Base-by-base conservation (phyloP, 1,284 basidiomycete genomes). In the Tilletia horrida region DNA sequence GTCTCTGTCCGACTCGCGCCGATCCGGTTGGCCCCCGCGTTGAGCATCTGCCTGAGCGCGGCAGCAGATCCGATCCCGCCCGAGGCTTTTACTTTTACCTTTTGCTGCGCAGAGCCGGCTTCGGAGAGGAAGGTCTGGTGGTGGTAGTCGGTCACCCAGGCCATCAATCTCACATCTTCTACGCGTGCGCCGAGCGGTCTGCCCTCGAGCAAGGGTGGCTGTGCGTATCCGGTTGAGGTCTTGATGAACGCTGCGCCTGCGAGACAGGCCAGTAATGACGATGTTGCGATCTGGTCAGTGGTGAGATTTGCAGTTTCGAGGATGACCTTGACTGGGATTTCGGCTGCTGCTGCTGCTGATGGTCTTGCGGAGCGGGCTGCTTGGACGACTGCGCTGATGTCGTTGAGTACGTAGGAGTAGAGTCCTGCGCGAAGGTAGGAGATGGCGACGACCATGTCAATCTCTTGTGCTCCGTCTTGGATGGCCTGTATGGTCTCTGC, bases 221-320 rank as follows among this genome's bases (percentile, higher is more conserved):
- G 35, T 18, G 72, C 77, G 65, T 76, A 79, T 2, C 77, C 76
- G 11, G 77, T 79, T 55, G 72, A 74, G 2, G 77, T 79, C 71
- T 79, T 79, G 66, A 79, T 67, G 63, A 78, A 79, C 25, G 69
- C 73, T 7, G 67, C 71, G 9, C 77, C 77, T 0, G 76, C 77
- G 18, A 74, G 64, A 23, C 75, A 76, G 16, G 75, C 71, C n/a
- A 73, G n/a, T 42, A 72, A 72, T 27, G 67, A 62, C 6, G 76
- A 68, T 1, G 71, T 68, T 16, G 70, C 71, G 48, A 78, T 75
- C 62, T 78, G 71, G 9, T 69, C 48, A 13, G 69, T 69, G 18
- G 70, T 67, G n/a, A 79, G 67, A 64, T 70, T 71, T 23, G 71
- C 69, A 2, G 77, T 76, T 50, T 79, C 77, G 45, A 79, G 62